Percentiles rank a stretch among this genome's conserved stretches.
These are phyloP conservation scores for Calonectria pseudoreteaudii DNA, from an alignment of 2,329 filamentous ascomycete genomes.

Conservation along the genomic window DNA sequence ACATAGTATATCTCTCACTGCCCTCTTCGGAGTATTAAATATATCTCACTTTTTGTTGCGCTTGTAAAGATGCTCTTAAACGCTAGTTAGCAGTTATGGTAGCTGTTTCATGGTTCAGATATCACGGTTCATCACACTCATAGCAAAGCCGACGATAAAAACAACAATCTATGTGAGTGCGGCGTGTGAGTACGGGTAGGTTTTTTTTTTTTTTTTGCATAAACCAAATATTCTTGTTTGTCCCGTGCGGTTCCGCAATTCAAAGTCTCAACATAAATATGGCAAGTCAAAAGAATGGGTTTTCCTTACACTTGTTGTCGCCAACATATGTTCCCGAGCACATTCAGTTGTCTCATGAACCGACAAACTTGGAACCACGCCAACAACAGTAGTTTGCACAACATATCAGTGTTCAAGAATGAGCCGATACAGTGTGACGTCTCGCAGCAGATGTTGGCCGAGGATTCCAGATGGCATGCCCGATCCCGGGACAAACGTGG, in stretches of 20 bases:
- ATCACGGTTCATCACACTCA: background rate
- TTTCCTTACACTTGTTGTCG: background rate
- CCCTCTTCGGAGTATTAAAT: background rate
- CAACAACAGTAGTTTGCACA: background rate
- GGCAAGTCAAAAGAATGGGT: background rate
- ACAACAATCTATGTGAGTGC: background rate
- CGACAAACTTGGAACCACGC: background rate
- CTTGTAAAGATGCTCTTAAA: background rate
- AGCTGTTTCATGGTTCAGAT: background rate
- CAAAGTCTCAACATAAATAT: background rate
- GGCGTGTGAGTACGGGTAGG: background rate
- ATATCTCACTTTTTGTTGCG: background rate
- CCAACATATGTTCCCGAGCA: background rate
- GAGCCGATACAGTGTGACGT: background rate
- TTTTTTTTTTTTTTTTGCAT: no score
- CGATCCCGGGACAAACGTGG: background rate
- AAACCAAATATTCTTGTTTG: background rate
- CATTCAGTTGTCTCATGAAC: background rate
- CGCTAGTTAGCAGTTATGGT: background rate
- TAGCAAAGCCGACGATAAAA: background rate
- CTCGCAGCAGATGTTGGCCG: background rate
- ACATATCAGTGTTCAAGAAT: background rate
- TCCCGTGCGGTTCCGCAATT: background rate
- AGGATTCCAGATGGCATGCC: background rate
- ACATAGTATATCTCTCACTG: background rate